phyloP scores from a whole-genome alignment of 768 basidiomycete genomes.

The Leccinum obscurum region DNA sequence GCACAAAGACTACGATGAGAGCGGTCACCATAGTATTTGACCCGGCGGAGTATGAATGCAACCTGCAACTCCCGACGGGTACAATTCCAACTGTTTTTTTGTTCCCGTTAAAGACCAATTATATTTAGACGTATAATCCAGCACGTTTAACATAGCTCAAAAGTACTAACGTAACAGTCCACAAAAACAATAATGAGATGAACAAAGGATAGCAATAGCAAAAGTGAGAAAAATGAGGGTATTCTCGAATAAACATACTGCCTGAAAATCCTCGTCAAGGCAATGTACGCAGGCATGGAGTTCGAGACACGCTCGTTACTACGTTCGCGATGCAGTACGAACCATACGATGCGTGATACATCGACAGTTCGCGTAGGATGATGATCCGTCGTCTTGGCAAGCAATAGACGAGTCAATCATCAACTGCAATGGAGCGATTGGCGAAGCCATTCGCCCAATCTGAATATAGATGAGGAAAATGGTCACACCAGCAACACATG shows the following conservation, averaged over 20 bases:
- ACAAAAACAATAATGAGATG: slow-evolving; percentile 1
- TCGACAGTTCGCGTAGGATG: slow-evolving; percentile 42
- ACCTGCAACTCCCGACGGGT: neutral
- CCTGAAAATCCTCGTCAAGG: slow-evolving; percentile 29
- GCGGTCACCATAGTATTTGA: too few relatives aligned
- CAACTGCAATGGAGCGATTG: slow-evolving; percentile 42
- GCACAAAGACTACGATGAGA: too few relatives aligned
- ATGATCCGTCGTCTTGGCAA: slow-evolving; percentile 32
- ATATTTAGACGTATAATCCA: slow-evolving; percentile 21
- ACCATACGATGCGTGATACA: slow-evolving; percentile 70
- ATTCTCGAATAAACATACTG: slow-evolving; percentile 17
- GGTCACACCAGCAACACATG: neutral
- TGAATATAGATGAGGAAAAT: slow-evolving; percentile 24
- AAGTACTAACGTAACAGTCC: slow-evolving; percentile 16
- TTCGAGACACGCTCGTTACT: slow-evolving; percentile 67
- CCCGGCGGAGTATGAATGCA: neutral
- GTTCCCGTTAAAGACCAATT: neutral
- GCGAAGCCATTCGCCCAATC: slow-evolving; percentile 36
- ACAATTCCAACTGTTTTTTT: neutral
- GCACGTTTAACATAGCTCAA: neutral
- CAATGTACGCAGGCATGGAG: slow-evolving; percentile 29
- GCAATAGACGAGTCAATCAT: slow-evolving; percentile 39
- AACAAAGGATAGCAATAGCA: neutral
- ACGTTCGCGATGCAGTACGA: slow-evolving; percentile 51
- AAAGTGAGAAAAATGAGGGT: slow-evolving; percentile 1